These are phyloP conservation scores for Aspergillus spinulosporus DNA, from an alignment of 2,329 filamentous ascomycete species.

Conservation along the genomic window DNA sequence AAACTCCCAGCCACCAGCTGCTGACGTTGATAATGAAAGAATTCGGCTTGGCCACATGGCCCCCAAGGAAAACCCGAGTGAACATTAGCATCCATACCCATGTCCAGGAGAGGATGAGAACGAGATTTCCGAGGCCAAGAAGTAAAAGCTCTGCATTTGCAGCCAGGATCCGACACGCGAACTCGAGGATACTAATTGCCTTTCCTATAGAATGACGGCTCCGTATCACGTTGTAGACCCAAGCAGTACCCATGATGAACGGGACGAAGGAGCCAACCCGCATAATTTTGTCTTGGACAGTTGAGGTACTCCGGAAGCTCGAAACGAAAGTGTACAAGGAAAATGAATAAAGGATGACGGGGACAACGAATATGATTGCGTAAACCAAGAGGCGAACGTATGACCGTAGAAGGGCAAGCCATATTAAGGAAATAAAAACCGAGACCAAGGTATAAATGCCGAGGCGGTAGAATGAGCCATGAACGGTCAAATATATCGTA, in stretches of 20 bases:
- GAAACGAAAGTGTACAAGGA: constrained; percentile 88
- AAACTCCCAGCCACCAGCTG: constrained; percentile 93
- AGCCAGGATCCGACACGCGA: constrained; percentile 81
- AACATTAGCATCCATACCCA: constrained; percentile 99
- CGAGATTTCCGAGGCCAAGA: constrained; percentile 77
- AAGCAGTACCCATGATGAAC: constrained; percentile 69
- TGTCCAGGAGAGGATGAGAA: constrained; percentile 78
- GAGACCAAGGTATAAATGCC: constrained; percentile 90
- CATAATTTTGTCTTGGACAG: constrained; percentile 86
- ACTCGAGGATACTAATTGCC: constrained; percentile 86
- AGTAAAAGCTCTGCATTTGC: constrained; percentile 80
- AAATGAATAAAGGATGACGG: constrained; percentile 82
- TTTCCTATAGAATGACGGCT: constrained; percentile 78
- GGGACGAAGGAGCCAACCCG: constrained; percentile 81
- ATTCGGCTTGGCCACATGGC: constrained; percentile 64
- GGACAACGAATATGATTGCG: constrained; percentile 78
- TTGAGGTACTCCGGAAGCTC: constrained; percentile 78
- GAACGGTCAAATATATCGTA: constrained; percentile 88
- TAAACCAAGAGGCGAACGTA: constrained; percentile 84
- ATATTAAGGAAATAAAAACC: constrained; percentile 80
- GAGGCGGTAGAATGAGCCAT: constrained; percentile 83
- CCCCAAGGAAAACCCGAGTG: constrained; percentile 89
- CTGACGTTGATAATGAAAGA: constrained; percentile 81
- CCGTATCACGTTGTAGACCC: constrained; percentile 80
- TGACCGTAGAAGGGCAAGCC: constrained; percentile 83